Percentiles rank a stretch among this genome's conserved stretches.
Evolutionary conservation across 108 stramenopile species (phyloP).

Genomic region (Cyclotella distinguenda): DNA sequence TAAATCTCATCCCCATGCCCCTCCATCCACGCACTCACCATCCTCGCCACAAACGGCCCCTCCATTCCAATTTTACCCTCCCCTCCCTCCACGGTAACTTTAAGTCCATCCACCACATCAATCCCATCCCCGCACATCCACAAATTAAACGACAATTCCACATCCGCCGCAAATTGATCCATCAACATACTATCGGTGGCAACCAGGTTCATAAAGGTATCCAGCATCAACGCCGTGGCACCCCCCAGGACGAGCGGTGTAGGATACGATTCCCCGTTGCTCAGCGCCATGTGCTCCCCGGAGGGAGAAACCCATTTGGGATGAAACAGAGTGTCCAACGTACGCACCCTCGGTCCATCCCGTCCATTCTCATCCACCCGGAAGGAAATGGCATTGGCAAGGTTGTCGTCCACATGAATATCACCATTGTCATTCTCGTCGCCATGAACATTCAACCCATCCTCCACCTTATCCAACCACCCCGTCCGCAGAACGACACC

Average conservation of each 20-base stretch:
- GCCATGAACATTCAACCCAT: slow-evolving; percentile 63
- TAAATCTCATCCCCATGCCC: slow-evolving; percentile 51
- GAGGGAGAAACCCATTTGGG: slow-evolving; percentile 36
- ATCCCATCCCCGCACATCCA: slow-evolving; percentile 91
- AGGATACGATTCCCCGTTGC: slow-evolving; percentile 69
- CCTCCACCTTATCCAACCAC: slow-evolving; percentile 57
- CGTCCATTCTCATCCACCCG: slow-evolving; percentile 26
- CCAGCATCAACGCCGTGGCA: slow-evolving; percentile 69
- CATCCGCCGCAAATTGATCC: slow-evolving; percentile 62
- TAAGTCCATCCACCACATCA: slow-evolving; percentile 51
- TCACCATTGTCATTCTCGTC: slow-evolving; percentile 22
- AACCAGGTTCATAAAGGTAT: slow-evolving; percentile 67
- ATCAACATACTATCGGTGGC: slow-evolving; percentile 51
- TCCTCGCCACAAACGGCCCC: slow-evolving; percentile 48
- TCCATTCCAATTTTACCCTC: slow-evolving; percentile 3
- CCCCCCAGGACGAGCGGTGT: slow-evolving; percentile 61
- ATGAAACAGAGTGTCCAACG: slow-evolving; percentile 38
- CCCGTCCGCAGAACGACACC: slow-evolving; percentile 45
- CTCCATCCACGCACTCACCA: slow-evolving; percentile 74
- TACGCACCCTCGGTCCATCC: slow-evolving; percentile 24
- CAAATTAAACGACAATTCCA: slow-evolving; percentile 74
- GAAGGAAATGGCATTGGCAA: slow-evolving; percentile 82
- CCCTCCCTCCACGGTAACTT: slow-evolving; percentile 19
- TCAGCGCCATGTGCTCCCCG: slow-evolving; percentile 55
- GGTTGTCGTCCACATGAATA: slow-evolving; percentile 5